Percentiles rank a stretch among this genome's conserved stretches.
These are phyloP conservation scores for Thermoascus crustaceus DNA, from an alignment of 2,329 filamentous ascomycete species.

Conservation along the genomic window DNA sequence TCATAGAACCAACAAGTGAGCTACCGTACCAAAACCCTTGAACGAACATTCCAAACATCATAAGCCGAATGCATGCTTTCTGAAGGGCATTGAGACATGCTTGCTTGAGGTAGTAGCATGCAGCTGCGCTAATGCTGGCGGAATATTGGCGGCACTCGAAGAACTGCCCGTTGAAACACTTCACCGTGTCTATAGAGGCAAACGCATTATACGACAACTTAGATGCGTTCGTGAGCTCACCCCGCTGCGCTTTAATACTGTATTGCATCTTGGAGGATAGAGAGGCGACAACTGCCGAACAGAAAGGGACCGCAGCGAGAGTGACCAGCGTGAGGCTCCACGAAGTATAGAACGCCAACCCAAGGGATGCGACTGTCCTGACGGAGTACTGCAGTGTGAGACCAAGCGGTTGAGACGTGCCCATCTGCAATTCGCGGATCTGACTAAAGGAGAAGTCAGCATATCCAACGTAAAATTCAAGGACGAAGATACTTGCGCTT, in stretches of 20 bases:
- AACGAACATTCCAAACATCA: slow-evolving; percentile 72
- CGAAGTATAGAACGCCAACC: slow-evolving; percentile 67
- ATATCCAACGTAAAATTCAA: background rate
- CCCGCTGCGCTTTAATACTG: slow-evolving; percentile 61
- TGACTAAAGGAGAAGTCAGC: slow-evolving; percentile 48
- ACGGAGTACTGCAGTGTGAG: slow-evolving; percentile 56
- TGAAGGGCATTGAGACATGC: slow-evolving; percentile 63
- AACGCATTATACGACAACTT: slow-evolving; percentile 64
- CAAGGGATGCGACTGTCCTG: slow-evolving; percentile 58
- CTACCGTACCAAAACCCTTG: slow-evolving; percentile 86
- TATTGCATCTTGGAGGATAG: slow-evolving; percentile 55
- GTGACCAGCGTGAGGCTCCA: slow-evolving; percentile 80
- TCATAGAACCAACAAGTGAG: slow-evolving; percentile 54
- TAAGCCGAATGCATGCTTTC: slow-evolving; percentile 63
- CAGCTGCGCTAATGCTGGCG: slow-evolving; percentile 49
- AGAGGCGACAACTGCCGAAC: slow-evolving; percentile 51
- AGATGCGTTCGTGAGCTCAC: slow-evolving; percentile 59
- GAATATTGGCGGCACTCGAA: slow-evolving; percentile 62
- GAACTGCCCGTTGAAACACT: slow-evolving; percentile 69
- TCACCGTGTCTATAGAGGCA: slow-evolving; percentile 72
- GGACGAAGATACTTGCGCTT: slow-evolving; percentile 52
- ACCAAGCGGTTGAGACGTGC: slow-evolving; percentile 72
- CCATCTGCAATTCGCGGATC: slow-evolving; percentile 70
- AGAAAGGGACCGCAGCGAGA: slow-evolving; percentile 62
- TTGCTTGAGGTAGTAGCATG: slow-evolving; percentile 57